Base-by-base conservation (phyloP, 2,329 filamentous ascomycete species). In the Xylariaceae sp. region DNA sequence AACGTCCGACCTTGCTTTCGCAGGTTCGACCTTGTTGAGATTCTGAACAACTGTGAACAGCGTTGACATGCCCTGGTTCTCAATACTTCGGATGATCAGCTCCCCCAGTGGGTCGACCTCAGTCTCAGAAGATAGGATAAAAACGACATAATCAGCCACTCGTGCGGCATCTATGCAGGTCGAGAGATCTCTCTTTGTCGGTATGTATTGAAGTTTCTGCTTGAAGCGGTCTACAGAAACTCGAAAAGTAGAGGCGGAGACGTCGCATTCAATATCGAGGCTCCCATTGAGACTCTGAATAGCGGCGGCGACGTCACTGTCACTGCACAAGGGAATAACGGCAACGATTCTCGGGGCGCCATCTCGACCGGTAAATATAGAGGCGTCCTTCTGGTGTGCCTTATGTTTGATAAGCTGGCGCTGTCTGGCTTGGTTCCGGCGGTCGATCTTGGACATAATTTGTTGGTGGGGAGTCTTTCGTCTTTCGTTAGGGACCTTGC, bases 371-470 rank as follows among this genome's bases (percentile, higher is more conserved):
- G 83, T 75, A 67, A 99, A 99, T 18, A 99, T 79, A 30, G 85
- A 90, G 0, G 83, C 86, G 46, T 91, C 88, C 63, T 89, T 88
- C 41, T 88, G 81, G 68, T 94, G 89, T 65, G 94, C 91, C 68
- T 86, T 86, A 68, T 92, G 86, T 74, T 97, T 97, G 63, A 86
- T 80, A 58, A 89, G 77, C 66, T 93, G 89, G 72, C 88, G 86
- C 78, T 99, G 94, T 73, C 93, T 93, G 64, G 91, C 90, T 77
- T 96, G 91, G 73, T 99, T 97, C 65, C 91, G 87, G 55, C 94
- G 88, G 74, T 96, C 92, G 72, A 99, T 83, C 75, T 97, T 99
- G 54, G 92, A 96, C 90, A 97, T 93, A 75, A 97, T 85, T 76
- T 96, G 91, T 72, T 99, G 94, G 72, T 96, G 91, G 50, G 91